Conservation (phyloP, 305 asterid genomes). For the Fraxinus dipetala region DNA sequence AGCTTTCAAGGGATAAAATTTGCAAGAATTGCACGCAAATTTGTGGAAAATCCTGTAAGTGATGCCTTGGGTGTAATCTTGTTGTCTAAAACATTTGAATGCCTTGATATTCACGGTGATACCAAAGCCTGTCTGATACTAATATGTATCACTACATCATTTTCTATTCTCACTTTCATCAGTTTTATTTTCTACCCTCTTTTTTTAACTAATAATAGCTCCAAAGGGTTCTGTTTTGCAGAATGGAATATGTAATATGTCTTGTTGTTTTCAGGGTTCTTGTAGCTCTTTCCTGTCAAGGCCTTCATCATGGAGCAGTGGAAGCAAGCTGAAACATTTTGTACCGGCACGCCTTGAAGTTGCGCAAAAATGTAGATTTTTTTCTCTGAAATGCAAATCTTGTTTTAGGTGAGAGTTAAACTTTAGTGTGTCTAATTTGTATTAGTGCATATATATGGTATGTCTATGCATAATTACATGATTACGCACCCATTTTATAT, state of each 20-base stretch:
- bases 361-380: conserved; percentile 44
- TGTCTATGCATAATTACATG: neutral
- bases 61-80: neutral
- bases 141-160: neutral
- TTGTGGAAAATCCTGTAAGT: neutral
- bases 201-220: conserved; percentile 16
- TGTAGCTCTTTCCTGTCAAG: conserved; percentile 38
- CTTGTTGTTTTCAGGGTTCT: conserved; percentile 51
- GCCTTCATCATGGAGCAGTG: conserved; percentile 46
- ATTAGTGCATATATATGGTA: conserved; percentile 7
- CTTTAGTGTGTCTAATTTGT: conserved; percentile 8
- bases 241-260: conserved; percentile 7
- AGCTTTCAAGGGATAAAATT: neutral
- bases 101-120: neutral
- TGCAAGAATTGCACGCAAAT: neutral
- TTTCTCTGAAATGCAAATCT: conserved; percentile 60
- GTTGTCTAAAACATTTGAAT: neutral
- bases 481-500: neutral
- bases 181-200: conserved; percentile 6
- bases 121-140: neutral
- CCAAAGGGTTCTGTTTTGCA: conserved; percentile 4
- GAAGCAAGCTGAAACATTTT: conserved; percentile 42
- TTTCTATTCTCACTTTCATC: neutral
- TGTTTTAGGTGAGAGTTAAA: conserved; percentile 54
- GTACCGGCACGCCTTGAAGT: conserved; percentile 28